These are phyloP conservation scores for Penicillium crystallinum DNA, from an alignment of 495 filamentous ascomycete genomes.

Conservation along the genomic window DNA sequence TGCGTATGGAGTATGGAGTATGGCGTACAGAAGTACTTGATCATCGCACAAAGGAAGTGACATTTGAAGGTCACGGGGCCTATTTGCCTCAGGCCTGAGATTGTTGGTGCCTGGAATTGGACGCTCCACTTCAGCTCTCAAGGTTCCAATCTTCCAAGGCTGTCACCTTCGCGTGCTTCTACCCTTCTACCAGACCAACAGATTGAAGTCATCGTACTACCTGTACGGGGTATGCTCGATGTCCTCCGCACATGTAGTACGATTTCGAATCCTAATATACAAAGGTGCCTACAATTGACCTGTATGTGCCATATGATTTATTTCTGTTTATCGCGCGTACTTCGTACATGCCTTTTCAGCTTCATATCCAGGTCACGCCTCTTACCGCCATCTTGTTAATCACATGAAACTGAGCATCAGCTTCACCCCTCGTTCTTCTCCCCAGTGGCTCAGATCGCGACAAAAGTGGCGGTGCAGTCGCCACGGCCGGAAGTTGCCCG, in stretches of 20 bases:
- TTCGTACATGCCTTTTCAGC: background rate
- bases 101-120: background rate
- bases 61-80: background rate
- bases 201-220: too few species aligned
- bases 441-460: background rate
- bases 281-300: too few species aligned
- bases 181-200: too few species aligned
- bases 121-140: too few species aligned
- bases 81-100: background rate
- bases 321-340: too few species aligned
- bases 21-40: background rate
- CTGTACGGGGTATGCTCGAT: too few species aligned
- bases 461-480: background rate
- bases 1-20: background rate
- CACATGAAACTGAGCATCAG: background rate
- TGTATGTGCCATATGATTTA: too few species aligned
- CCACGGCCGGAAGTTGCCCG: background rate
- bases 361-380: background rate
- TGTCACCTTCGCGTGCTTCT: too few species aligned
- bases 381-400: background rate
- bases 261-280: too few species aligned
- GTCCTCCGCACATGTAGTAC: background rate
- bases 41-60: constrained; percentile 1
- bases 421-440: too few species aligned
- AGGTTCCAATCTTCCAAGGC: too few species aligned